Evolutionary conservation across 2,329 filamentous ascomycete species (phyloP).

Genomic region (Neopestalotiopsis sp.): DNA sequence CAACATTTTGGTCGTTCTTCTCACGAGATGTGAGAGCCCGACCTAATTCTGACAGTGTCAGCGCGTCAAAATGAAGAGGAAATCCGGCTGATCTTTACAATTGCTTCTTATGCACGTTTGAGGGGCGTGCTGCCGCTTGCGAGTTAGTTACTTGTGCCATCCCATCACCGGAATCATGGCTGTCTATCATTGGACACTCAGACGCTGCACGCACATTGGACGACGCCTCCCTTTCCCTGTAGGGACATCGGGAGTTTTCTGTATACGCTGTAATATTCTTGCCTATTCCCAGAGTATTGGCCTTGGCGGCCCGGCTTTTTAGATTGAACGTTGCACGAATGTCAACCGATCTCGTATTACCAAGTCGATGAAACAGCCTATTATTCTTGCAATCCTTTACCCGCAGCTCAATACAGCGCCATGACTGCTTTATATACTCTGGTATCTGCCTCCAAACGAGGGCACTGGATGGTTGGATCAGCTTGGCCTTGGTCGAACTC

Average conservation of each 20-base stretch:
- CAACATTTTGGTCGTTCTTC: not conserved
- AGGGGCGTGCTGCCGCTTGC: not conserved
- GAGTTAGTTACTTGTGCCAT: not conserved
- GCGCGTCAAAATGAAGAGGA: not conserved
- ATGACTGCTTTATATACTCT: constrained; percentile 3
- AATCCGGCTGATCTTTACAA: constrained; percentile 4
- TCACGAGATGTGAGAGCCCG: not conserved
- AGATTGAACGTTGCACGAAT: not conserved
- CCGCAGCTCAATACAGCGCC: not conserved
- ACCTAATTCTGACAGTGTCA: not conserved
- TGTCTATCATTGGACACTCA: not conserved
- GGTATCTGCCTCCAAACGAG: not conserved
- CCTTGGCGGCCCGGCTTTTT: constrained; percentile 4
- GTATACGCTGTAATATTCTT: not conserved
- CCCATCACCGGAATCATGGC: not conserved
- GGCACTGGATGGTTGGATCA: not conserved
- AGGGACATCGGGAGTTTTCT: not conserved
- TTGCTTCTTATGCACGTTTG: constrained; percentile 11
- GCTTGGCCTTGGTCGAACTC: not conserved
- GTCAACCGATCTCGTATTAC: constrained; percentile 8
- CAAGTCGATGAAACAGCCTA: constrained; percentile 11
- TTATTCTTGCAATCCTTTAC: constrained; percentile 1
- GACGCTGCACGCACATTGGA: not conserved
- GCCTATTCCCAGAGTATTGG: not conserved
- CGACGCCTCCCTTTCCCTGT: not conserved